A percentile compares a stretch with the other conserved stretches of the same genome.
Evolutionary conservation across 2,329 filamentous ascomycete species (phyloP).

Genomic region (Arthrobotrys iridis): DNA sequence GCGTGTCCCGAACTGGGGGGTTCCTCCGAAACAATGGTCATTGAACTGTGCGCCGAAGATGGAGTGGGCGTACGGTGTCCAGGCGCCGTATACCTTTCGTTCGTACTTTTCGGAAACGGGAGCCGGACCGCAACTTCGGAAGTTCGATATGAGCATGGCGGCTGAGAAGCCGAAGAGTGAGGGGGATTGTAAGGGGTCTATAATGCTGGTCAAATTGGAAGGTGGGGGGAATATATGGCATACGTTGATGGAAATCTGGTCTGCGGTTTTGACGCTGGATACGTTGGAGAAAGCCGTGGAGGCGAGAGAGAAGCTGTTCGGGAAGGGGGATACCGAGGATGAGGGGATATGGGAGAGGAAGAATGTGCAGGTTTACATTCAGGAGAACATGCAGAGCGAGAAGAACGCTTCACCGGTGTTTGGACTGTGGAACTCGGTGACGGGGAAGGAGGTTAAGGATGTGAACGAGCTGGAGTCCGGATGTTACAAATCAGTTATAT

Average conservation of each 20-base stretch:
- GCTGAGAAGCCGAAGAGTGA: slow-evolving; percentile 23
- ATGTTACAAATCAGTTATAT: slow-evolving; percentile 57
- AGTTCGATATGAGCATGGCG: slow-evolving; percentile 38
- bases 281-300: slow-evolving; percentile 55
- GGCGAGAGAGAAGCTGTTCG: slow-evolving; percentile 52
- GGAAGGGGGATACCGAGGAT: background rate
- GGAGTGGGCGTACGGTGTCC: slow-evolving; percentile 43
- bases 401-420: slow-evolving; percentile 54
- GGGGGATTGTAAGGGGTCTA: slow-evolving; percentile 46
- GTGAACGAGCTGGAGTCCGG: slow-evolving; percentile 53
- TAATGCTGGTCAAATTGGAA: slow-evolving; percentile 58
- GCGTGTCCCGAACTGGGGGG: background rate
- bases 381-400: slow-evolving; percentile 29
- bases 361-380: slow-evolving; percentile 17
- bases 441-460: slow-evolving; percentile 55
- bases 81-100: slow-evolving; percentile 50
- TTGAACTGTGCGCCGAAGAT: background rate
- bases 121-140: slow-evolving; percentile 50
- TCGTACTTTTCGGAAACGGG: slow-evolving; percentile 58
- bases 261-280: slow-evolving; percentile 58
- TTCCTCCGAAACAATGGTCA: background rate
- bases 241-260: slow-evolving; percentile 59
- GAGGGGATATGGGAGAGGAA: slow-evolving; percentile 5
- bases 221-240: slow-evolving; percentile 59
- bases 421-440: slow-evolving; percentile 57